Percentiles rank a stretch among this genome's conserved stretches.
These are phyloP conservation scores for Ogataea trehalophila DNA, from an alignment of 805 yeast genomes.

Conservation along the genomic window DNA sequence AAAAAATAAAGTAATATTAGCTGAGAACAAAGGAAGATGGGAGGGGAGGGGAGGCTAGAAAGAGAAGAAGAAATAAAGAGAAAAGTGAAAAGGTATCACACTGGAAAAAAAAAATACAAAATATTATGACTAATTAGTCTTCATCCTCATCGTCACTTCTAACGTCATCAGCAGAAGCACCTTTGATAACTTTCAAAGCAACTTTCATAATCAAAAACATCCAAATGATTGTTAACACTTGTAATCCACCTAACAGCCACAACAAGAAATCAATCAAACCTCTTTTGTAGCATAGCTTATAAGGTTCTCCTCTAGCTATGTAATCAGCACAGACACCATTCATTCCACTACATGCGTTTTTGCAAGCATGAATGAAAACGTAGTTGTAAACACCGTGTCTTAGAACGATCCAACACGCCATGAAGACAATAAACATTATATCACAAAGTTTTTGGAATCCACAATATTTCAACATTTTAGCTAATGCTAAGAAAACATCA, in stretches of 20 bases:
- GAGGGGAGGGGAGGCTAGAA: background rate
- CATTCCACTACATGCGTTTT: conserved; percentile 43
- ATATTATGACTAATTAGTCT: background rate
- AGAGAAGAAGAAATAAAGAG: background rate
- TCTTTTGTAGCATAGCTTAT: conserved; percentile 47
- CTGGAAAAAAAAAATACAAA: background rate
- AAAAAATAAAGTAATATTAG: too few relatives aligned
- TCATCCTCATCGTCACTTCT: conserved; percentile 71
- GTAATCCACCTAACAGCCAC: conserved; percentile 57
- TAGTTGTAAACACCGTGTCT: conserved; percentile 75
- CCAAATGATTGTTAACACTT: conserved; percentile 66
- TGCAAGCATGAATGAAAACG: conserved; percentile 54
- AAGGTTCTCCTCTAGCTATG: conserved; percentile 7
- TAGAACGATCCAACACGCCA: conserved; percentile 61
- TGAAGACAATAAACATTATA: conserved; percentile 58
- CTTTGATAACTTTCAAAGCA: conserved; percentile 62
- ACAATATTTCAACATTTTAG: conserved; percentile 74
- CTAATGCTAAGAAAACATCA: conserved; percentile 65
- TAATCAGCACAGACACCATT: conserved; percentile 36
- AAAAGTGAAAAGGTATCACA: background rate
- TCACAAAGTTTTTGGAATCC: conserved; percentile 62
- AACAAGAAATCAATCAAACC: conserved; percentile 43
- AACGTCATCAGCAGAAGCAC: conserved; percentile 78
- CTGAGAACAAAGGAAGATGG: background rate
- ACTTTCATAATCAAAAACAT: conserved; percentile 68